Base-by-base conservation (phyloP, 139 green algal genomes). In the Auxenochlorella protothecoides region DNA sequence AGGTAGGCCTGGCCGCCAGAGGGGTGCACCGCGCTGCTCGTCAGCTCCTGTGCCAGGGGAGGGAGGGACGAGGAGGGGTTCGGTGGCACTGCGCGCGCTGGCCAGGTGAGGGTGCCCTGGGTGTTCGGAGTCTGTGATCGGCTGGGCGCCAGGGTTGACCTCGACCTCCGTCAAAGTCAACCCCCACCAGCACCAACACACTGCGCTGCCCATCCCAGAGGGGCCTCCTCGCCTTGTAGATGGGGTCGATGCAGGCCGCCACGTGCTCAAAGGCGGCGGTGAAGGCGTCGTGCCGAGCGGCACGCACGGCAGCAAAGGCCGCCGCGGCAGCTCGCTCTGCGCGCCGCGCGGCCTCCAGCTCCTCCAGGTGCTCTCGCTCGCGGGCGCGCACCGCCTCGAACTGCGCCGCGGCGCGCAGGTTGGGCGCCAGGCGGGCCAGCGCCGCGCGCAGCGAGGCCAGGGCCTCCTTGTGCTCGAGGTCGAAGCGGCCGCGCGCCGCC, bases 341-440 rank as follows among this genome's bases (percentile, higher is more conserved):
- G 55, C 81, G 60, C 9, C 82, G 78, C 0, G 86, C 85, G 15
- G 64, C 79, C 54, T 96, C 91, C 68, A 96, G 75, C 68, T 86
- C 88, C 60, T 86, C 67, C 54, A 84, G 77, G 77, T 91, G 76
- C 73, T 89, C 84, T 59, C 67, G 79, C 81, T 99, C 92, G 70
- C 87, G 77, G 56, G 89, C 86, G 63, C 83, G 76, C 10, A 97
- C 70, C 11, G 80, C 83, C 62, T 93, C 86, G 80, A 95, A 99
- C 85, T 98, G 94, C 72, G 97, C 92, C 66, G 91, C 62, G 2
- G 94, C 94, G 75, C 96, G 95, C 69, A 95, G 74, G 76, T 97
- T 97, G 73, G 92, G 92, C 8, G 87, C 88, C 14, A 79, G 55
- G 4, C 64, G 59, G 9, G 78, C 78, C 66, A 95, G 77, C 68